A percentile compares a stretch with the other conserved stretches of the same genome.
Evolutionary conservation across 1,139 yeast species (phyloP).

Genomic region (Sugiyamaella neomexicana): DNA sequence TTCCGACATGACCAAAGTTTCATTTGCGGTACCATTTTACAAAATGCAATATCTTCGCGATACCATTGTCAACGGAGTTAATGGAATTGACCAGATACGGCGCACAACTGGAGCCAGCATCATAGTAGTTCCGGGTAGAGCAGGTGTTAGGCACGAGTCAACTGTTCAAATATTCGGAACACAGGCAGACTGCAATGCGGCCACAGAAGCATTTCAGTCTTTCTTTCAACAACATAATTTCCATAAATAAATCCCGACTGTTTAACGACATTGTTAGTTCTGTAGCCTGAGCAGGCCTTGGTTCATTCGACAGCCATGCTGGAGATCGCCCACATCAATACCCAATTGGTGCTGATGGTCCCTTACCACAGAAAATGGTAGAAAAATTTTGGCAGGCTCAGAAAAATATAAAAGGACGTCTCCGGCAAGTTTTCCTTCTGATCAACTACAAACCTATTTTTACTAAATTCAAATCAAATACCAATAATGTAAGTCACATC

Average conservation of each 20-base stretch:
- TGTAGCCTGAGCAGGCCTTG: too few species aligned
- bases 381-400: slow-evolving; percentile 9
- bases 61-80: neutral
- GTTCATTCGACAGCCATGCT: too few species aligned
- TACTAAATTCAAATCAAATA: slow-evolving; percentile 7
- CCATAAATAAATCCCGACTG: neutral
- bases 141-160: neutral
- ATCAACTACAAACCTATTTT: neutral
- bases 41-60: neutral
- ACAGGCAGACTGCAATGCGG: neutral
- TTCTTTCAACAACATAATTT: neutral
- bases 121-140: neutral
- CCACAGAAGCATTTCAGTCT: neutral
- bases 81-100: slow-evolving; percentile 5
- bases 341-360: slow-evolving; percentile 7
- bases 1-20: neutral
- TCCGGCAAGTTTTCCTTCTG: neutral
- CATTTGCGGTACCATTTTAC: slow-evolving; percentile 7
- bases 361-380: slow-evolving; percentile 10
- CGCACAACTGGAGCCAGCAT: neutral
- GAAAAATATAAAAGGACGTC: slow-evolving; percentile 14
- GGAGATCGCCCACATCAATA: neutral
- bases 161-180: slow-evolving; percentile 3
- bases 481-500: slow-evolving; percentile 2
- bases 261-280: too few species aligned